phyloP scores from a whole-genome alignment of 495 filamentous ascomycete species.

The Parathielavia appendiculata region DNA sequence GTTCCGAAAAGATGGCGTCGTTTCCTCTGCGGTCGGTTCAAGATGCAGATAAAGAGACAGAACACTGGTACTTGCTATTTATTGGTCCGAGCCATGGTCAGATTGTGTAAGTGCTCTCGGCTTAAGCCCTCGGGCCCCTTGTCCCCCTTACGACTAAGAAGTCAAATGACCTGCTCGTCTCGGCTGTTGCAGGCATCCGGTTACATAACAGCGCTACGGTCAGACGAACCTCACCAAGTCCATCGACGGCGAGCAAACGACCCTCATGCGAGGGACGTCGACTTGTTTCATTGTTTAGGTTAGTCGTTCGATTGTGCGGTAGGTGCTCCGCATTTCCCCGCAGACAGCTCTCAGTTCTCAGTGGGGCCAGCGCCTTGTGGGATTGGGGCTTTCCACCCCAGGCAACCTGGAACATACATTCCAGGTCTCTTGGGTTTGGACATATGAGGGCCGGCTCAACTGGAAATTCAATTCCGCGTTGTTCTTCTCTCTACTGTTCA shows the following conservation, averaged over 20 bases:
- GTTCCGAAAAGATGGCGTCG: neutral
- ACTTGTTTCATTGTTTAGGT: neutral
- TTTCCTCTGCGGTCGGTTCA: neutral
- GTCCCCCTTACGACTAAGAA: constrained; percentile 8
- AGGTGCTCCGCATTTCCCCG: neutral
- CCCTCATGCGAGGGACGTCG: neutral
- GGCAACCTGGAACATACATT: too few species aligned
- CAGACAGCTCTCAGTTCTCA: neutral
- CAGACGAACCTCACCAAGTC: neutral
- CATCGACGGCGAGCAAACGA: neutral
- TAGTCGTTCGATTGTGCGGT: too few species aligned
- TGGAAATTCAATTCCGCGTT: too few species aligned
- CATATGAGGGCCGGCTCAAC: too few species aligned
- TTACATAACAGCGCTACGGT: constrained; percentile 16
- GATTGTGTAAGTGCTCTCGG: constrained; percentile 14
- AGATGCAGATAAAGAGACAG: neutral
- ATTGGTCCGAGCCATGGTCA: neutral
- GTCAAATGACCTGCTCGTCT: constrained; percentile 19
- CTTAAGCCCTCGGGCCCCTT: constrained; percentile 8
- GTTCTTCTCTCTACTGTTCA: too few species aligned
- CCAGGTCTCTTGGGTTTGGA: too few species aligned
- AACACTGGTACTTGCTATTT: neutral
- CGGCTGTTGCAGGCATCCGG: neutral
- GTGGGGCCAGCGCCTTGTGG: neutral
- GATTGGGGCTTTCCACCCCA: too few species aligned